These are phyloP conservation scores for Helicocarpus griseus DNA, from an alignment of 2,329 filamentous ascomycete genomes.

Conservation along the genomic window DNA sequence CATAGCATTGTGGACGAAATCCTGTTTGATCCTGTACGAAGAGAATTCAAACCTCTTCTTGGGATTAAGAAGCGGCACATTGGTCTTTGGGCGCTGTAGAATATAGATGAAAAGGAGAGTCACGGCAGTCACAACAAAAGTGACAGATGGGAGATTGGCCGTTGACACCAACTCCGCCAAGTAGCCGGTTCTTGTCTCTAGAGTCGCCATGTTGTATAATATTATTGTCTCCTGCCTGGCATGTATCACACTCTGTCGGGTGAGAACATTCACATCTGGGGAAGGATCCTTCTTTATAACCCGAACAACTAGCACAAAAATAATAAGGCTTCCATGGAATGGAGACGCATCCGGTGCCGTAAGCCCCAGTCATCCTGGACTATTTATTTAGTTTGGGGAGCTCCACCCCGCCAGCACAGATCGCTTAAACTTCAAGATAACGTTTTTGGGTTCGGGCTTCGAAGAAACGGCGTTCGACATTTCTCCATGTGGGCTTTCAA, in stretches of 20 bases:
- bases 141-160: neutral
- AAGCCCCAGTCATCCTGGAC: too few species aligned
- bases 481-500: too few species aligned
- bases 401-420: too few species aligned
- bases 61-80: neutral
- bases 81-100: neutral
- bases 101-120: neutral
- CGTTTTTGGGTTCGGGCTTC: too few species aligned
- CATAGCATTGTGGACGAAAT: conserved; percentile 1
- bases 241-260: neutral
- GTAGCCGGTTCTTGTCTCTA: neutral
- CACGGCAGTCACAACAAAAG: neutral
- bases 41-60: conserved; percentile 3
- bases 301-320: too few species aligned
- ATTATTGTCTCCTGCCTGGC: too few species aligned
- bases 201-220: neutral
- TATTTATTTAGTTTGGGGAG: too few species aligned
- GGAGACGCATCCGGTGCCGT: too few species aligned
- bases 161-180: neutral
- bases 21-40: neutral
- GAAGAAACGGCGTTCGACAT: too few species aligned
- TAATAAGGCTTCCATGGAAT: too few species aligned
- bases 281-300: neutral
- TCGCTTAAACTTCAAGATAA: too few species aligned
- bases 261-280: neutral